Evolutionary conservation across 1,284 basidiomycete species (phyloP).

Genomic region (Fistulinella staudtii): DNA sequence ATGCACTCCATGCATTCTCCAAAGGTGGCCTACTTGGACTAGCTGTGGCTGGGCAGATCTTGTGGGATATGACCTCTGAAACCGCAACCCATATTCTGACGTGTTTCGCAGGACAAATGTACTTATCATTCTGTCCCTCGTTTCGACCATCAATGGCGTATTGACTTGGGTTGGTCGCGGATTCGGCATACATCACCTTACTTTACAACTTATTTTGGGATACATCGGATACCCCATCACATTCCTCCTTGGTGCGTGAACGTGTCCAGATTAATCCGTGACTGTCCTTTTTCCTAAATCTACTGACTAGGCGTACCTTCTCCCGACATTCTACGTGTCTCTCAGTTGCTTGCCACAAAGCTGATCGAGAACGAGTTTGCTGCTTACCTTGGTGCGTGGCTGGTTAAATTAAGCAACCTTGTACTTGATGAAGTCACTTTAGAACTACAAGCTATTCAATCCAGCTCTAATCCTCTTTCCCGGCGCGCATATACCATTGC

Average conservation of each 20-base stretch:
- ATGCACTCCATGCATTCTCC: constrained; percentile 85
- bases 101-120: constrained; percentile 60
- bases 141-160: constrained; percentile 80
- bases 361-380: constrained; percentile 87
- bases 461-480: constrained; percentile 53
- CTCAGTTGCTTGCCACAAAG: constrained; percentile 83
- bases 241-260: constrained; percentile 66
- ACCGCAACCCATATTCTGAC: constrained; percentile 4
- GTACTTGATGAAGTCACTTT: constrained; percentile 1
- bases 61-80: constrained; percentile 44
- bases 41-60: constrained; percentile 79
- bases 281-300: constrained; percentile 3
- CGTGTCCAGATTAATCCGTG: not conserved
- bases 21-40: constrained; percentile 86
- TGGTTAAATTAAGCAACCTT: not conserved
- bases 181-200: constrained; percentile 80
- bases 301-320: constrained; percentile 57
- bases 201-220: constrained; percentile 79
- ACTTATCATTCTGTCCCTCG: constrained; percentile 74
- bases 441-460: constrained; percentile 54
- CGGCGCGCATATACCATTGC: constrained; percentile 73
- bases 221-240: constrained; percentile 87
- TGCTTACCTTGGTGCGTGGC: constrained; percentile 55
- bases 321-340: constrained; percentile 66
- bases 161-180: constrained; percentile 87